Evolutionary conservation across 2,329 filamentous ascomycete genomes (phyloP).

Genomic region (Bipolaris gigantea): DNA sequence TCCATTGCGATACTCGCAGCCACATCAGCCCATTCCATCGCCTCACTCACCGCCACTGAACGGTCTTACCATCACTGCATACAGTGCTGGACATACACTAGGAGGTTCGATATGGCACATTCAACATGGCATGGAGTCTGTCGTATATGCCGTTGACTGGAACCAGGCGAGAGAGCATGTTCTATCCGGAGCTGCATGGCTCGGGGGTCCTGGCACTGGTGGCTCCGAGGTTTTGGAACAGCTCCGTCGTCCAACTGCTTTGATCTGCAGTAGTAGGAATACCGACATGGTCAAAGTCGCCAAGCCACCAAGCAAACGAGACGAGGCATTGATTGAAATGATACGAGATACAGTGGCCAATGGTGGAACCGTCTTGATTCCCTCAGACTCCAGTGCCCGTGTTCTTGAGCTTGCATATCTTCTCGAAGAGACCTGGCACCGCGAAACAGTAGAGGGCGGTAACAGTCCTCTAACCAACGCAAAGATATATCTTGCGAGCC

Average conservation of each 20-base stretch:
- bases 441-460: conserved; percentile 29
- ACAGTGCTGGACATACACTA: conserved; percentile 92
- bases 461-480: conserved; percentile 55
- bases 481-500: conserved; percentile 78
- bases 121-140: conserved; percentile 92
- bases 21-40: conserved; percentile 84
- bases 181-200: conserved; percentile 88
- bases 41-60: conserved; percentile 87
- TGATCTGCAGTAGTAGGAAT: conserved; percentile 88
- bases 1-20: conserved; percentile 93
- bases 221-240: conserved; percentile 92
- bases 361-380: conserved; percentile 89
- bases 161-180: conserved; percentile 97
- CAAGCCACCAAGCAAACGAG: conserved; percentile 76
- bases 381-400: conserved; percentile 92
- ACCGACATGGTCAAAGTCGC: conserved; percentile 70
- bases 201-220: conserved; percentile 77
- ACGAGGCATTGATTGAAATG: conserved; percentile 81
- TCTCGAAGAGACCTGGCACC: conserved; percentile 83
- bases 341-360: conserved; percentile 76
- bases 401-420: conserved; percentile 90
- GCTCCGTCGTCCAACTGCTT: conserved; percentile 85
- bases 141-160: conserved; percentile 98
- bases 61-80: conserved; percentile 91
- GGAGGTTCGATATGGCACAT: conserved; percentile 99